These are phyloP conservation scores for Candida pseudofarinosa DNA, from an alignment of 805 yeast species.

Conservation along the genomic window DNA sequence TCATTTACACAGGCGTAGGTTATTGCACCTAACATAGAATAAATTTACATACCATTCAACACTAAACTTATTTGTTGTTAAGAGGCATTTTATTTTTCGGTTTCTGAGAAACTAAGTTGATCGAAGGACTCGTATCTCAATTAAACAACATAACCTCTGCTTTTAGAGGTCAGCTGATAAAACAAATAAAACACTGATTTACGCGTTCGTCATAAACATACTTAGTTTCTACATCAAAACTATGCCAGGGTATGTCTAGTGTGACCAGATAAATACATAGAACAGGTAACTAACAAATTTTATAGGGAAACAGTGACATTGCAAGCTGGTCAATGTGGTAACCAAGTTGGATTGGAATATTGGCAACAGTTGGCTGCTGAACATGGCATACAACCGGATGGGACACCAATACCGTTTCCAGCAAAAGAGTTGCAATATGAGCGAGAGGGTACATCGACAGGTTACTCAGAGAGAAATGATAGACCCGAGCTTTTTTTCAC, in stretches of 20 bases:
- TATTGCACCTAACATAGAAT: too few relatives aligned
- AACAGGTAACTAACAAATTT: constrained; percentile 17
- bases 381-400: constrained; percentile 76
- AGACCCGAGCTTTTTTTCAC: constrained; percentile 82
- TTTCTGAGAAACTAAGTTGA: too few relatives aligned
- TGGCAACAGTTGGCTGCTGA: constrained; percentile 88
- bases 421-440: constrained; percentile 16
- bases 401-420: constrained; percentile 42
- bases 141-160: background rate
- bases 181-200: background rate
- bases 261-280: background rate
- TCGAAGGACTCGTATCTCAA: too few relatives aligned
- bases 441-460: constrained; percentile 8
- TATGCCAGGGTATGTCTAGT: constrained; percentile 21
- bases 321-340: constrained; percentile 93
- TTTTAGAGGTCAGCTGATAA: background rate
- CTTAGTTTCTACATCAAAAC: background rate
- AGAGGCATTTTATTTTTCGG: too few relatives aligned
- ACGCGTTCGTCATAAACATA: background rate
- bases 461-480: constrained; percentile 41
- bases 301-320: constrained; percentile 62
- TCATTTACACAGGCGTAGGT: too few relatives aligned
- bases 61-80: too few relatives aligned
- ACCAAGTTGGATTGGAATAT: constrained; percentile 88
- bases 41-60: too few relatives aligned